These are phyloP conservation scores for Starmerella bombicola DNA, from an alignment of 805 yeast genomes.

Conservation along the genomic window DNA sequence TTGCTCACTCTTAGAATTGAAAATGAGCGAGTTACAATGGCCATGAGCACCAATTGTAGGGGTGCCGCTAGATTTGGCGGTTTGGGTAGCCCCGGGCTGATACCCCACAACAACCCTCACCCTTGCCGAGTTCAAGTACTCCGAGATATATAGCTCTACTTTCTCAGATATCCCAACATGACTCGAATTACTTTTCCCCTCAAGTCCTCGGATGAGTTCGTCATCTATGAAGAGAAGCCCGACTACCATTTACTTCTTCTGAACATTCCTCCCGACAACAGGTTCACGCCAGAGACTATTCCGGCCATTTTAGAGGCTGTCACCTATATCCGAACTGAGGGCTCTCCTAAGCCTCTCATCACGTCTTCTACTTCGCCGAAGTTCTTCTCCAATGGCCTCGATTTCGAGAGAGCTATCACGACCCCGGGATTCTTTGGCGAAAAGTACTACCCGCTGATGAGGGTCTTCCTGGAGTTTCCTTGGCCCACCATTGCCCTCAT, in stretches of 20 bases:
- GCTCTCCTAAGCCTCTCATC: slow-evolving; percentile 27
- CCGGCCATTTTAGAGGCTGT: slow-evolving; percentile 29
- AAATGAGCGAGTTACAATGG: no score
- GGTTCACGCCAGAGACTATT: slow-evolving; percentile 27
- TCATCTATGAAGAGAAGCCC: slow-evolving; percentile 16
- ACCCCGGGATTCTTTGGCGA: slow-evolving; percentile 29
- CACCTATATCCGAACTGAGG: slow-evolving; percentile 24
- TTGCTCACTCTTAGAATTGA: no score
- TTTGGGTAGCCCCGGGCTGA: no score
- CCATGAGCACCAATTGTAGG: no score
- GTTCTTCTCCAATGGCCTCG: slow-evolving; percentile 32
- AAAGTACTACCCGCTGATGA: slow-evolving; percentile 27
- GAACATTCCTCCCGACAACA: slow-evolving; percentile 29
- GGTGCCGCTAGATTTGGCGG: no score
- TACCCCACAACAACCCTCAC: background rate
- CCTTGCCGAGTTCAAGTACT: no score
- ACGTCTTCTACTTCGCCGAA: slow-evolving; percentile 30
- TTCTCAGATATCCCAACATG: background rate
- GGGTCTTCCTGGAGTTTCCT: slow-evolving; percentile 29
- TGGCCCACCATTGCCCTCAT: slow-evolving; percentile 32
- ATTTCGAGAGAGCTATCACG: slow-evolving; percentile 28
- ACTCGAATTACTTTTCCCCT: slow-evolving; percentile 9
- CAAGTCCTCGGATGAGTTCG: slow-evolving; percentile 9
- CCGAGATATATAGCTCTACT: no score
- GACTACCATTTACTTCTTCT: slow-evolving; percentile 27